Percentiles rank a stretch among this genome's conserved stretches.
Conservation (phyloP, 108 stramenopile species). For the Skeletonema potamos region DNA sequence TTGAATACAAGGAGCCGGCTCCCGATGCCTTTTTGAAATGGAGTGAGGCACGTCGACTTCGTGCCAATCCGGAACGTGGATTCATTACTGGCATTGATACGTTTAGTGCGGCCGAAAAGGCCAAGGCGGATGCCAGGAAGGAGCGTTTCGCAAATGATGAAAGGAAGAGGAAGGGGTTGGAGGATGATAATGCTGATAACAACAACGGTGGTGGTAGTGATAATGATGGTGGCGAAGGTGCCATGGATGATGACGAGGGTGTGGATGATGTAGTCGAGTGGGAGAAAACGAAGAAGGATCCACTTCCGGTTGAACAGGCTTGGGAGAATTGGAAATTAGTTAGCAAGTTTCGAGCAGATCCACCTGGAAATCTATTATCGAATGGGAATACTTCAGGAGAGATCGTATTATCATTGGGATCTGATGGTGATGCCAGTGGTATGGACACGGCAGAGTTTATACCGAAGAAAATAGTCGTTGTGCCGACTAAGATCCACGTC, state of each 20-base stretch:
- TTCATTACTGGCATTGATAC: conserved; percentile 83
- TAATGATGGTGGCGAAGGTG: conserved; percentile 38
- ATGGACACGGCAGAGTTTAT: conserved; percentile 27
- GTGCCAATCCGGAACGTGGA: conserved; percentile 63
- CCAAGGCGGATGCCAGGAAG: conserved; percentile 66
- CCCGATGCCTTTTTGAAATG: conserved; percentile 71
- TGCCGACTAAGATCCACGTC: conserved; percentile 74
- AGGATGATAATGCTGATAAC: conserved; percentile 17
- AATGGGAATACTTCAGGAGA: conserved; percentile 1
- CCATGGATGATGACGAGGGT: conserved; percentile 38
- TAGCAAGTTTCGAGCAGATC: conserved; percentile 59
- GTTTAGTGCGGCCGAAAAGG: conserved; percentile 58
- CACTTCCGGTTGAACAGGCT: conserved; percentile 62
- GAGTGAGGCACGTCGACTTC: conserved; percentile 66
- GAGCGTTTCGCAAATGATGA: conserved; percentile 58
- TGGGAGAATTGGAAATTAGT: conserved; percentile 84
- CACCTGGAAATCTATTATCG: conserved; percentile 40
- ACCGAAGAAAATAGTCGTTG: conserved; percentile 19
- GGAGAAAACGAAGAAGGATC: conserved; percentile 47
- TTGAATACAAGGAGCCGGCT: conserved; percentile 65
- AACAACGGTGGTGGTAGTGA: conserved; percentile 10
- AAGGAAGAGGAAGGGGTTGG: conserved; percentile 22
- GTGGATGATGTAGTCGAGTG: conserved; percentile 39
- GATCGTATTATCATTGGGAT: conserved; percentile 8
- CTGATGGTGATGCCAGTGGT: conserved; percentile 14